Evolutionary conservation across 257 asterid genomes (phyloP).

Genomic region (Schizonepeta tenuifolia): DNA sequence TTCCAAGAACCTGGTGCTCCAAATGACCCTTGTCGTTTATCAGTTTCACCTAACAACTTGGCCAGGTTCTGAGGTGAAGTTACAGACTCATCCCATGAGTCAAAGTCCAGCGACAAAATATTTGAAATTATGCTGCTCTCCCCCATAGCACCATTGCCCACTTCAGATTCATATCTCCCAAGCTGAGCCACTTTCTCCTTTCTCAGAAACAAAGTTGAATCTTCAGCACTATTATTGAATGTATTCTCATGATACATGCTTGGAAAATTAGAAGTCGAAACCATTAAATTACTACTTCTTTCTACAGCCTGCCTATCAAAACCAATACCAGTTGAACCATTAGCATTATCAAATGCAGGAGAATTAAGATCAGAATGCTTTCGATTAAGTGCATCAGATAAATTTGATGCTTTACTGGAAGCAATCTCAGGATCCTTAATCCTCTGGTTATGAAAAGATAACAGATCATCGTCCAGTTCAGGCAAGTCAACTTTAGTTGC

Average conservation of each 20-base stretch:
- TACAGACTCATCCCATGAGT: slow-evolving; percentile 75
- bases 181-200: slow-evolving; percentile 44
- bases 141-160: slow-evolving; percentile 50
- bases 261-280: slow-evolving; percentile 51
- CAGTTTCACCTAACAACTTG: slow-evolving; percentile 62
- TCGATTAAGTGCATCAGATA: slow-evolving; percentile 42
- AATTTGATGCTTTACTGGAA: slow-evolving; percentile 43
- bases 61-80: slow-evolving; percentile 74
- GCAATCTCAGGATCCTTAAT: slow-evolving; percentile 61
- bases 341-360: slow-evolving; percentile 40
- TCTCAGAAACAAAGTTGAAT: slow-evolving; percentile 42
- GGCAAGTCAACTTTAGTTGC: slow-evolving; percentile 34
- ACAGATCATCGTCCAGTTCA: slow-evolving; percentile 64
- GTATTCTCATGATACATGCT: slow-evolving; percentile 52
- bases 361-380: slow-evolving; percentile 46
- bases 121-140: slow-evolving; percentile 90
- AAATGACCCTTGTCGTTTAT: slow-evolving; percentile 53
- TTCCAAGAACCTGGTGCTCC: slow-evolving; percentile 66
- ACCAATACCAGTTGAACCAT: slow-evolving; percentile 41
- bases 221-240: slow-evolving; percentile 38
- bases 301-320: slow-evolving; percentile 53
- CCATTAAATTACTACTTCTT: slow-evolving; percentile 47
- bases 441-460: slow-evolving; percentile 65
- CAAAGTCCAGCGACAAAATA: slow-evolving; percentile 81
- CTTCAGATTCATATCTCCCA: slow-evolving; percentile 58